phyloP scores from a whole-genome alignment of 495 filamentous ascomycete genomes.

The Parachaetomium inaequale region DNA sequence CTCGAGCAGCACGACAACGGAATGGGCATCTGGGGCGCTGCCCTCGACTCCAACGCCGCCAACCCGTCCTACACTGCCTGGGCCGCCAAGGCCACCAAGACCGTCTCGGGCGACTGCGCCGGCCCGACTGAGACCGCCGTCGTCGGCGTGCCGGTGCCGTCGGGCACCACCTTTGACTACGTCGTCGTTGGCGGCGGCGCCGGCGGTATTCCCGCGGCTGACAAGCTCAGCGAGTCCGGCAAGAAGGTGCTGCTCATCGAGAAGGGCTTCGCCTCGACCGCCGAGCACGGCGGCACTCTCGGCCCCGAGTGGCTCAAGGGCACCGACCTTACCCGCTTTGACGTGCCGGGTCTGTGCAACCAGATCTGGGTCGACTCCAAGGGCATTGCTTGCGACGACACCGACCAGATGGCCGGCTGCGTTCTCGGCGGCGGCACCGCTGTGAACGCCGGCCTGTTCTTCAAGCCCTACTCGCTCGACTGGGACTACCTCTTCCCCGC shows the following conservation, averaged over 20 bases:
- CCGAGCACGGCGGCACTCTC: slow-evolving; percentile 53
- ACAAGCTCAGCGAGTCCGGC: slow-evolving; percentile 60
- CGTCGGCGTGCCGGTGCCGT: slow-evolving; percentile 43
- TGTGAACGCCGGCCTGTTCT: slow-evolving; percentile 63
- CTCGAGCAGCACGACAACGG: slow-evolving; percentile 38
- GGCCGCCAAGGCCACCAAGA: slow-evolving; percentile 45
- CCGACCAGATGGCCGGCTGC: slow-evolving; percentile 71
- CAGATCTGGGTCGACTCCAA: slow-evolving; percentile 61
- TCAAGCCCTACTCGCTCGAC: slow-evolving; percentile 50
- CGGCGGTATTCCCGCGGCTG: slow-evolving; percentile 62
- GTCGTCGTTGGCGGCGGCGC: slow-evolving; percentile 64
- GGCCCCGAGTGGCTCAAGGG: slow-evolving; percentile 62
- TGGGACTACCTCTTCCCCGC: slow-evolving; percentile 71
- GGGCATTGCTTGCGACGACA: slow-evolving; percentile 65
- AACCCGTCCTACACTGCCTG: slow-evolving; percentile 52
- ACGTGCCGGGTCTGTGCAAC: slow-evolving; percentile 75
- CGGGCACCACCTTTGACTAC: slow-evolving; percentile 58
- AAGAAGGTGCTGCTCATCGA: slow-evolving; percentile 64
- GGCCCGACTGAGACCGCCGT: slow-evolving; percentile 23
- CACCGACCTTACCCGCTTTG: slow-evolving; percentile 67
- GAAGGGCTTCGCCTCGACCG: slow-evolving; percentile 59
- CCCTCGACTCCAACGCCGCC: slow-evolving; percentile 39
- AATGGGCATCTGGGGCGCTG: slow-evolving; percentile 44
- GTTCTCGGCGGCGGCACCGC: slow-evolving; percentile 75
- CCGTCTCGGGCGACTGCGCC: slow-evolving; percentile 37